Evolutionary conservation across 1,284 basidiomycete species (phyloP), one percentile per base, ranked within the genome.

Genomic region (Cryptococcus sp.): DNA sequence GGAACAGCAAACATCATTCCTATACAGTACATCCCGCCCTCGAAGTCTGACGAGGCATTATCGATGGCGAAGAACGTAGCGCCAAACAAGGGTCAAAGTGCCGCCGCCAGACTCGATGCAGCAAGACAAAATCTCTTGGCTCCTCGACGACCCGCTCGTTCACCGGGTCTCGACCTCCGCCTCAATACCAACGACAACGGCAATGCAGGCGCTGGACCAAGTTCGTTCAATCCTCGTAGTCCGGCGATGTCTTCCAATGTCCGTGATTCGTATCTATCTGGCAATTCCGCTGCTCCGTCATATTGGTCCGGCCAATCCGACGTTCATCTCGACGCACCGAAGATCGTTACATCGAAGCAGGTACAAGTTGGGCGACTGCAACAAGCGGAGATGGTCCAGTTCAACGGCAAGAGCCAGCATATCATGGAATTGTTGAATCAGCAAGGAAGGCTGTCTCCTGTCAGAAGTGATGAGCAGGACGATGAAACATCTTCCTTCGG

Each of bases 341-440:
- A 72, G 62, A 80, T 80, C 57, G 67, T 79, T 60, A 80, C 78
- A 0, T 69, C 68, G 17, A 69, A 70, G 22, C 73, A 78, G 45
- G 78, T 79, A 38, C 75, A 78, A 48, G 60, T 78, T 40, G 78
- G 77, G 10, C 60, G 71, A 27, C 61, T 77, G 15, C 78, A 79
- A 57, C 68, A 76, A 38, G 78, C 78, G 52, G 78, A 79, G 56
- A 67, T 80, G 38, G 75, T 79, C 0, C 71, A 76, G 39, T 65
- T 78, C 42, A 35, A 35, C 30, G 42, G 19, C 38, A 59, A 40
- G 47, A 30, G 43, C 41, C 23, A 47, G n/a, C 47, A 55, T 7
- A 45, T 50, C 17, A 58, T 58, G 55, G 62, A 58, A 27, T 42
- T 52, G 13, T 30, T 59, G n/a, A 50, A 47, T 3, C 22, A 40